These are phyloP conservation scores for Gyrodon lividus DNA, from an alignment of 768 basidiomycete species.

Conservation along the genomic window DNA sequence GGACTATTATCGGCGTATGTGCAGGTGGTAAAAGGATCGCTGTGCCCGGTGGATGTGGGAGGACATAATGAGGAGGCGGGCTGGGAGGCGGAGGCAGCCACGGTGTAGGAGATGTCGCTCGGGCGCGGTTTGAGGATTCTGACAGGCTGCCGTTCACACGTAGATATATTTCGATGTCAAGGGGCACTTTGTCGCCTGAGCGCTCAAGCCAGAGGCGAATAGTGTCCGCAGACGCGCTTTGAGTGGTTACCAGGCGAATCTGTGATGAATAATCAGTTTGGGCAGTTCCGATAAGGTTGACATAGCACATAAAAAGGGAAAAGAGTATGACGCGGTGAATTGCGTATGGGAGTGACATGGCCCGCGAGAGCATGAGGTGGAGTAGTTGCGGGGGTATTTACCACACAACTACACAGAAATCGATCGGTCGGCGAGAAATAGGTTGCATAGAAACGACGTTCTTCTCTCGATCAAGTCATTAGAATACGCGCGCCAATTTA, in stretches of 20 bases:
- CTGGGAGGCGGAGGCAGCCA: slow-evolving; percentile 31
- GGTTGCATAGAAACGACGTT: slow-evolving; percentile 7
- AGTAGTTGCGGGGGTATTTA: slow-evolving; percentile 1
- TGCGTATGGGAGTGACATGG: slow-evolving; percentile 1
- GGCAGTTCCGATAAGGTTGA: neutral
- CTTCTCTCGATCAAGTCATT: slow-evolving; percentile 12
- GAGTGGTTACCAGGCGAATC: slow-evolving; percentile 75
- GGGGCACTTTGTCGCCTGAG: slow-evolving; percentile 64
- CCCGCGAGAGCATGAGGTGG: neutral
- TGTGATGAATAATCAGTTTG: slow-evolving; percentile 28
- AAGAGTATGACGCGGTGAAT: neutral
- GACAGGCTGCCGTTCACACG: slow-evolving; percentile 43
- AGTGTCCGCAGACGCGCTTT: slow-evolving; percentile 70
- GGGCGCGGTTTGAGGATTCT: slow-evolving; percentile 19
- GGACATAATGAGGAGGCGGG: slow-evolving; percentile 41
- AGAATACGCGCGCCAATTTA: slow-evolving; percentile 16
- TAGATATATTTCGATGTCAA: slow-evolving; percentile 80
- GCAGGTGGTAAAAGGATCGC: slow-evolving; percentile 36
- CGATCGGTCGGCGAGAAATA: neutral
- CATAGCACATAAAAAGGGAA: slow-evolving; percentile 1
- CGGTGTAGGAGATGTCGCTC: slow-evolving; percentile 30
- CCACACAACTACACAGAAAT: neutral
- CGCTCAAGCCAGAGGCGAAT: slow-evolving; percentile 83
- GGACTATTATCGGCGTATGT: slow-evolving; percentile 46
- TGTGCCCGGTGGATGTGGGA: slow-evolving; percentile 27